Base-by-base conservation (phyloP, 2,329 filamentous ascomycete species). In the Trichophyton mentagrophytes region DNA sequence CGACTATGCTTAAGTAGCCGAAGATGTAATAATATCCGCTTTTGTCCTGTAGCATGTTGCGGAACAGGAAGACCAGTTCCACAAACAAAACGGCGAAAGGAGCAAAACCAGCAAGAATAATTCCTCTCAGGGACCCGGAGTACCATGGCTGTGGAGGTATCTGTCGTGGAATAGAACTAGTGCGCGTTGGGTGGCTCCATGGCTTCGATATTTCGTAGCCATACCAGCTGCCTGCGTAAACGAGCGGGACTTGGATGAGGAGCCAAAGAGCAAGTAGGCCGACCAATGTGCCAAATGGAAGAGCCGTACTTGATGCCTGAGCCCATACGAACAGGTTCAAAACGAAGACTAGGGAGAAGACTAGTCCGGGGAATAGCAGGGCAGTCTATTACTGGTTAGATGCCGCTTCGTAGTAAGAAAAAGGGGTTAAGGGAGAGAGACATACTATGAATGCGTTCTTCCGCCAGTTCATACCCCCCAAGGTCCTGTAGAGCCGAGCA, bases 21-120 rank as follows among this genome's bases (percentile, higher is more conserved):
- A 93, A 95, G 22, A 95, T 85, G 73, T 95, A 95, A 74, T 95
- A 95, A 73, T 91, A 95, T 5, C 88, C 89, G 69, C 85, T 90
- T 78, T 95, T 95, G 74, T 95, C 90, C 72, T 91, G 87, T 88
- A 89, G 93, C 38, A 95, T 73, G 57, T 87, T 90, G 74, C 90
- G 88, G 74, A 95, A 93, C 57, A 93, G 85, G 70, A 91, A 93
- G 47, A 92, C 79, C 13, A 95, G 80, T 74, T 95, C 89, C 68
- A 95, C 89, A 72, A 92, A 93, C 66, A 95, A 85, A 61, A 95
- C 89, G 1, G 88, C 88, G 69, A 95, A 95, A 0, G 90, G 89
- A 6, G 92, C 82, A 17, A 93, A 75, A 1, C 90, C 90, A 0
- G 88, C 86, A 8, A 93, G 74, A 36, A 95, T 74, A 7, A 86